Evolutionary conservation across 768 basidiomycete species (phyloP).

Genomic region (Macrolepiota dolichaula): DNA sequence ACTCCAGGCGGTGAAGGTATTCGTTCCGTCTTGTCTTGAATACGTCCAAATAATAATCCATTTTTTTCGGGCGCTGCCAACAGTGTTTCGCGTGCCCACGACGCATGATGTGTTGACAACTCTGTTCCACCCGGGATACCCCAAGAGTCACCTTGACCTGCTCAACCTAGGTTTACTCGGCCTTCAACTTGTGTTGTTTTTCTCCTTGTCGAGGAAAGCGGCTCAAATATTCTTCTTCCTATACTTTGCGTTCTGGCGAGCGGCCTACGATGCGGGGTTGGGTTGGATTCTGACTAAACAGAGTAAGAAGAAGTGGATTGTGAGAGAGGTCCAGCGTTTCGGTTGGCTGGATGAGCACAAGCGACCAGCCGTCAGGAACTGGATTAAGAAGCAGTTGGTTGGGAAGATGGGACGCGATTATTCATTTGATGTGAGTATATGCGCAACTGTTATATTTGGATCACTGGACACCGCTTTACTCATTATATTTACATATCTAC

Average conservation of each 20-base stretch:
- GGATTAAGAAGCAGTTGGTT: conserved; percentile 84
- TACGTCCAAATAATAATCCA: conserved; percentile 6
- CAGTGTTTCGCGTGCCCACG: conserved; percentile 91
- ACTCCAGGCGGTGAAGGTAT: conserved; percentile 77
- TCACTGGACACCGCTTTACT: neutral
- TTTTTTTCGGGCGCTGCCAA: conserved; percentile 6
- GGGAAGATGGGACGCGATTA: conserved; percentile 96
- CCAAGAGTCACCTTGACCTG: conserved; percentile 87
- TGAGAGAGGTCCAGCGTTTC: conserved; percentile 66
- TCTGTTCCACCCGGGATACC: conserved; percentile 76
- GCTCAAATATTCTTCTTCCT: conserved; percentile 73
- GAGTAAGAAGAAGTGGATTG: conserved; percentile 94
- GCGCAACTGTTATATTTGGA: conserved; percentile 2
- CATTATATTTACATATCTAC: neutral
- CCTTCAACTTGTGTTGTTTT: conserved; percentile 74
- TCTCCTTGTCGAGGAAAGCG: conserved; percentile 51
- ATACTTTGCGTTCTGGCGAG: conserved; percentile 93
- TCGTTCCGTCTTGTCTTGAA: conserved; percentile 15
- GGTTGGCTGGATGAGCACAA: conserved; percentile 88
- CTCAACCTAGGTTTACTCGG: conserved; percentile 79
- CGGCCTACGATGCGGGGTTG: conserved; percentile 88
- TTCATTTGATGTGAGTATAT: conserved; percentile 74
- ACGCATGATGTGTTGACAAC: conserved; percentile 88
- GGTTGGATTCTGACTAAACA: conserved; percentile 94
- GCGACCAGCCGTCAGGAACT: conserved; percentile 60